Evolutionary conservation across 495 filamentous ascomycete genomes (phyloP), one percentile per base, ranked within the genome.

Genomic region (Xylaria castorea): DNA sequence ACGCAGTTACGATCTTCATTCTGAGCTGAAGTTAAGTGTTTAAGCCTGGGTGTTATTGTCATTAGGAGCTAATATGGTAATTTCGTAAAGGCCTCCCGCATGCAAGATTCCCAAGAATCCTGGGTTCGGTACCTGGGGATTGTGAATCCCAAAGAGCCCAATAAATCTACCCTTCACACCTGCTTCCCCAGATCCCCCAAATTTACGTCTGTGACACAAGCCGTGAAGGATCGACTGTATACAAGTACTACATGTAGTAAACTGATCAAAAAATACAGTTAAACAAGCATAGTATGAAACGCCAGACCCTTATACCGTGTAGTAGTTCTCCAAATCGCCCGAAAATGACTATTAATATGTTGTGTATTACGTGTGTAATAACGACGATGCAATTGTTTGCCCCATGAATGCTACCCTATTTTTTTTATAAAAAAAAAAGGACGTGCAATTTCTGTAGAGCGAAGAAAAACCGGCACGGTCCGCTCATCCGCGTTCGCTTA

Each of bases 61-160:
- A 77, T 74, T 77, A 75, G 66, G 79, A 77, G 76, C 79, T 83
- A 79, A 79, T 80, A 74, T 63, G 48, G 73, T 61, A 72, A 57
- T 68, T 65, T 75, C 68, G 53, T 63, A 22, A 75, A 70, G 66
- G 62, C 3, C 70, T 66, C 66, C 53, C 73, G 69, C 70, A 76
- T 69, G n/a, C 60, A 73, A 75, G 25, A 71, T 44, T 66, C 74
- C 20, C 32, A 44, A 62, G 27, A 69, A 40, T 50, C 16, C 50
- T 20, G 7, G 42, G 44, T 25, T 71, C 55, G 51, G 61, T 8
- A 32, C 7, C 40, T 20, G 4, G 22, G 40, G 18, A 36, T 3
- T 38, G 7, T 51, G 40, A 62, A 50, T 5, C 57, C 12, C 25
- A 38, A 32, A 64, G 42, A 8, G 5, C 25, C 20, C 38, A 34